These are phyloP conservation scores for Calonectria fujianensis DNA, from an alignment of 2,329 filamentous ascomycete genomes.

Conservation along the genomic window DNA sequence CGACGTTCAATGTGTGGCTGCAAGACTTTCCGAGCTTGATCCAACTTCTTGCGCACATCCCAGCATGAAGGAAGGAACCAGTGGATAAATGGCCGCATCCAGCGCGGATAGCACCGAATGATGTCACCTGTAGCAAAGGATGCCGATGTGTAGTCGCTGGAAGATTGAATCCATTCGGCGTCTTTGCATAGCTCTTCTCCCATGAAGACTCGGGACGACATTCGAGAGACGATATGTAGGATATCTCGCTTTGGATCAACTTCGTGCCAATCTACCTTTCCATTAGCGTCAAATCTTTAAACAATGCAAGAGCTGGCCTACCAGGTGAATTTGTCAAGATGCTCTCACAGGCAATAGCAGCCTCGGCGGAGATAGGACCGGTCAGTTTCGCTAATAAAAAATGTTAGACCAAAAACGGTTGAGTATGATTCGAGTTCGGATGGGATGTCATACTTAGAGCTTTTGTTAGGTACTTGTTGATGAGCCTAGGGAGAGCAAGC, in stretches of 20 bases:
- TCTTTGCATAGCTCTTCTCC: conserved; percentile 11
- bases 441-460: not conserved
- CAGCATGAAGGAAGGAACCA: conserved; percentile 10
- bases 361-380: not conserved
- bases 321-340: conserved; percentile 7
- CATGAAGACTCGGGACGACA: conserved; percentile 3
- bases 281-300: not conserved
- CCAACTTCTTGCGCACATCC: conserved; percentile 3
- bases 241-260: not conserved
- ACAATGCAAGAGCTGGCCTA: not conserved
- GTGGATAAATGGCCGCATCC: conserved; percentile 1
- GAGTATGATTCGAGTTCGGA: not conserved
- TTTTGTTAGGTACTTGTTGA: conserved; percentile 11
- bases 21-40: not conserved
- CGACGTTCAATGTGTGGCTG: conserved; percentile 9
- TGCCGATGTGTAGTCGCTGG: conserved; percentile 2
- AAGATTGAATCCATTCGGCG: not conserved
- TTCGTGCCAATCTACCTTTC: not conserved
- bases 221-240: not conserved
- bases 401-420: not conserved
- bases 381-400: not conserved
- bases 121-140: not conserved
- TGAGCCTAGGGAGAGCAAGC: not conserved
- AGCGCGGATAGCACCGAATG: not conserved
- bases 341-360: not conserved